phyloP scores from a whole-genome alignment of 192 early-diverging fungal genomes.

The Coemansia sp. region DNA sequence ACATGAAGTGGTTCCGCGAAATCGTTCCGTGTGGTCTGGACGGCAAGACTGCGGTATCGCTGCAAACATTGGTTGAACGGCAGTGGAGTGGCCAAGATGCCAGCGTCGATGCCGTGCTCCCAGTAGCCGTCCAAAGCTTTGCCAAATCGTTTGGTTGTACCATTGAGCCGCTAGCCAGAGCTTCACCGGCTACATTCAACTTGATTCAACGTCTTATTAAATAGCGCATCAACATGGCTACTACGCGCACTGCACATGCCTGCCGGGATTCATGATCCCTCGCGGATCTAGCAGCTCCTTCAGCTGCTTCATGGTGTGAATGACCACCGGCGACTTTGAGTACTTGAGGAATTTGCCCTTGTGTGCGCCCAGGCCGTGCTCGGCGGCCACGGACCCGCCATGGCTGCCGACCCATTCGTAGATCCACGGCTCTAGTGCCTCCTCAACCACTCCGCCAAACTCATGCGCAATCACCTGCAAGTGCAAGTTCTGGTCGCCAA shows the following conservation, averaged over 20 bases:
- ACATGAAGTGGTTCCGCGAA: slow-evolving; percentile 81
- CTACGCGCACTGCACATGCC: slow-evolving; percentile 50
- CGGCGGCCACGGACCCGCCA: slow-evolving; percentile 71
- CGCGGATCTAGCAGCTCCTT: slow-evolving; percentile 89
- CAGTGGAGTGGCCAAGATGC: not conserved
- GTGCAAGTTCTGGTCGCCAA: slow-evolving; percentile 97
- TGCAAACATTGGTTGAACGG: slow-evolving; percentile 30
- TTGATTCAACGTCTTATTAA: slow-evolving; percentile 19
- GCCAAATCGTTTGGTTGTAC: slow-evolving; percentile 27
- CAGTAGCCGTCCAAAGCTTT: slow-evolving; percentile 30
- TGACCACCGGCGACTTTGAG: slow-evolving; percentile 79
- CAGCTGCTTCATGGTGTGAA: slow-evolving; percentile 78
- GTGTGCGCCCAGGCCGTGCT: slow-evolving; percentile 82
- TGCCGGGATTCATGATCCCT: slow-evolving; percentile 88
- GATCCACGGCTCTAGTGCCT: slow-evolving; percentile 80
- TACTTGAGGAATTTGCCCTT: slow-evolving; percentile 73
- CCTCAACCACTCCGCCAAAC: slow-evolving; percentile 60
- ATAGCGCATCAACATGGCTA: slow-evolving; percentile 4
- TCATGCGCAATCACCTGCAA: slow-evolving; percentile 74
- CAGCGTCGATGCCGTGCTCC: slow-evolving; percentile 16
- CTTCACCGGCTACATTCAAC: slow-evolving; percentile 25
- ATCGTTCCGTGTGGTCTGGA: slow-evolving; percentile 88
- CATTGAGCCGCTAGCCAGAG: slow-evolving; percentile 21
- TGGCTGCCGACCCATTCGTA: slow-evolving; percentile 77
- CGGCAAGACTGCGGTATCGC: slow-evolving; percentile 74